phyloP scores from a whole-genome alignment of 2,329 filamentous ascomycete genomes.

The Colletotrichum shisoi region DNA sequence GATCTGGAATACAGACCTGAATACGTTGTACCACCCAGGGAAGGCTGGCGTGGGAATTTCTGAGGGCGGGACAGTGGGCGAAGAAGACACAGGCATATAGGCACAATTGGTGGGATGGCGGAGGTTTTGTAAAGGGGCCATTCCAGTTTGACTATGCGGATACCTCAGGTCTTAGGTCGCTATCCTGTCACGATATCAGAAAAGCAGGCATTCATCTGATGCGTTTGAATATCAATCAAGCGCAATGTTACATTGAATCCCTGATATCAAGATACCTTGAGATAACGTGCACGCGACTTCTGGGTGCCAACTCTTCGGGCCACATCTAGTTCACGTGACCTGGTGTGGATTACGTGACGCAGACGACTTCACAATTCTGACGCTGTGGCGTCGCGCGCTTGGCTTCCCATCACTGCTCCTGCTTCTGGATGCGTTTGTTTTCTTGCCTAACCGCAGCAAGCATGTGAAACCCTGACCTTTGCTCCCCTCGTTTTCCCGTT shows the following conservation, averaged over 20 bases:
- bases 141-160: constrained; percentile 20
- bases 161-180: constrained; percentile 13
- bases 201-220: constrained; percentile 16
- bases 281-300: background rate
- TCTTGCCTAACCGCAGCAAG: background rate
- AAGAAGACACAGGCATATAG: constrained; percentile 31
- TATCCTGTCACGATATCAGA: constrained; percentile 29
- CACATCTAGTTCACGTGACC: constrained; percentile 47
- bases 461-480: background rate
- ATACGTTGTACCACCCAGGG: constrained; percentile 8
- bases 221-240: constrained; percentile 28
- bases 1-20: constrained; percentile 7
- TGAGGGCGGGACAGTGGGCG: constrained; percentile 13
- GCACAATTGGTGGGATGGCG: constrained; percentile 13
- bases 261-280: background rate
- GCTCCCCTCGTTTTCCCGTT: too few relatives aligned
- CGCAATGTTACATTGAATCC: background rate
- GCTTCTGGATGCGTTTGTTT: background rate
- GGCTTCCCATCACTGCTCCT: background rate
- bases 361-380: constrained; percentile 21
- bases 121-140: constrained; percentile 16
- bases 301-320: background rate
- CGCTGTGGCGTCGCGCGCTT: constrained; percentile 18
- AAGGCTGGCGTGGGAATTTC: constrained; percentile 17
- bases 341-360: constrained; percentile 50